Percentiles rank a stretch among this genome's conserved stretches.
These are phyloP conservation scores for Solanum infundibuliforme DNA, from an alignment of 257 asterid species.

Conservation along the genomic window DNA sequence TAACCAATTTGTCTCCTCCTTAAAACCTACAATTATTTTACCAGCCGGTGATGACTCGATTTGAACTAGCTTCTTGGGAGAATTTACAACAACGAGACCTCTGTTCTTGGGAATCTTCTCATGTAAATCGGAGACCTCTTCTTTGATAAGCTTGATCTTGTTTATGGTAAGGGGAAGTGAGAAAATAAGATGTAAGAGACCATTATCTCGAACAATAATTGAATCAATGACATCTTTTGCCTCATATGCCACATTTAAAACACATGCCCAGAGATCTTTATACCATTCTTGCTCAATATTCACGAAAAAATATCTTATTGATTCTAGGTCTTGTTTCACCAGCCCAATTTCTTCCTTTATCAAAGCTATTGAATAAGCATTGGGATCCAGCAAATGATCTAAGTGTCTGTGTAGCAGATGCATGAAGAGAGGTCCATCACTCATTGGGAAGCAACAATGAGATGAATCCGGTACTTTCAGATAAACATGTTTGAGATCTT, in stretches of 20 bases:
- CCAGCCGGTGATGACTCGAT: not conserved
- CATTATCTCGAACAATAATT: not conserved
- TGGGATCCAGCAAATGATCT: not conserved
- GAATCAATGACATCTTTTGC: not conserved
- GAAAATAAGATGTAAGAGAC: not conserved
- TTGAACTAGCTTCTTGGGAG: not conserved
- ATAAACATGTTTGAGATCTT: no score
- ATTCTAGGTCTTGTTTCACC: not conserved
- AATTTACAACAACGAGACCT: no score
- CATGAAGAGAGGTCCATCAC: no score
- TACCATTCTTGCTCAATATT: no score
- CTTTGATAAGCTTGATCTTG: not conserved
- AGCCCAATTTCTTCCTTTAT: no score
- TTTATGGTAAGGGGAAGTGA: not conserved
- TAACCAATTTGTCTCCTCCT: not conserved
- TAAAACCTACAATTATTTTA: not conserved
- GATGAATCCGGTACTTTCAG: no score
- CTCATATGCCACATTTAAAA: not conserved
- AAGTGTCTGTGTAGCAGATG: no score
- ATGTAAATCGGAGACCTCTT: not conserved
- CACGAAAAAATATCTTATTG: not conserved
- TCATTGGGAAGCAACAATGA: no score
- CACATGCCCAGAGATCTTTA: not conserved
- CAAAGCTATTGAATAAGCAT: no score
- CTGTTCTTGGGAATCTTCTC: not conserved